Evolutionary conservation across 306 rosid genomes (phyloP).

Genomic region (Prinsepia uniflora): DNA sequence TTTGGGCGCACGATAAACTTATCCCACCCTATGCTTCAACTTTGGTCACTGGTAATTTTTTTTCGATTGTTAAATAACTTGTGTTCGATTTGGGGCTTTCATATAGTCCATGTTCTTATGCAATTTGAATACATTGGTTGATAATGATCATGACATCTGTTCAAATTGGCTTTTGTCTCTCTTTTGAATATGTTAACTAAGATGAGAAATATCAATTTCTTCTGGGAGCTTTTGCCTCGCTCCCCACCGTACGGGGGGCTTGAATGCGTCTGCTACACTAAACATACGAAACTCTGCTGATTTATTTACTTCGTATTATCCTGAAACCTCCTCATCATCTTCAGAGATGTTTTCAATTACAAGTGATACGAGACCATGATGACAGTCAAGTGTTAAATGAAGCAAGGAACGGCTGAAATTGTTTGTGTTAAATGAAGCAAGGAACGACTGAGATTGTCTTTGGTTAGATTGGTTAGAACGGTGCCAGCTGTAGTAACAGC

Average conservation of each 20-base stretch:
- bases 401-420: no score
- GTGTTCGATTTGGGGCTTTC: conserved; percentile 9
- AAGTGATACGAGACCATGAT: conserved; percentile 39
- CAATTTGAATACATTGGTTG: neutral
- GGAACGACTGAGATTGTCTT: no score
- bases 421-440: no score
- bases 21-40: no score
- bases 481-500: no score
- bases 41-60: no score
- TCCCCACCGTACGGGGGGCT: no score
- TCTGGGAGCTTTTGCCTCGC: no score
- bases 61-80: conserved; percentile 14
- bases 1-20: no score
- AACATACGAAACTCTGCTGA: conserved; percentile 65
- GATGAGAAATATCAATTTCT: conserved; percentile 55
- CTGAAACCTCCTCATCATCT: conserved; percentile 44
- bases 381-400: no score
- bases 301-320: conserved; percentile 45
- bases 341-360: conserved; percentile 17
- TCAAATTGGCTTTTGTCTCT: neutral
- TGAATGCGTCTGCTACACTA: conserved; percentile 87
- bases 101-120: neutral
- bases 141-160: neutral
- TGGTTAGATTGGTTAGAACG: no score
- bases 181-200: conserved; percentile 35